Conservation (phyloP, 306 rosid genomes). For the Echinosophora koreensis region DNA sequence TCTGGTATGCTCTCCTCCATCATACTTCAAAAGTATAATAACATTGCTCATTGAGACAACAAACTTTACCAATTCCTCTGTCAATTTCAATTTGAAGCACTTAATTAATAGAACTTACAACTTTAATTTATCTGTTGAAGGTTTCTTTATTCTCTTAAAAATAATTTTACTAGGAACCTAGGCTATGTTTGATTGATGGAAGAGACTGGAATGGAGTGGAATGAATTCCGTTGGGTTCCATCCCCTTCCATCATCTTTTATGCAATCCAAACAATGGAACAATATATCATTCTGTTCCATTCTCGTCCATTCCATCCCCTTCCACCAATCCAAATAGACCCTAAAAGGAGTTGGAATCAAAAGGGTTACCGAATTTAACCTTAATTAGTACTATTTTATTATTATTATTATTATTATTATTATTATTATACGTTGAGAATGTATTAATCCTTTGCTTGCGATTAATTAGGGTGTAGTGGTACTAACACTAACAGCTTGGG, state of each 20-base stretch:
- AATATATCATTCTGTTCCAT: too few species aligned
- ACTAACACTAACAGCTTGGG: constrained; percentile 52
- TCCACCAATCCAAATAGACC: too few species aligned
- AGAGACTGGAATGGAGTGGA: too few species aligned
- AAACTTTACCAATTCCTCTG: neutral
- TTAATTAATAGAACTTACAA: neutral
- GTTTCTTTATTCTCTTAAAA: neutral
- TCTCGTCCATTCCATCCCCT: too few species aligned
- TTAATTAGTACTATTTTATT: neutral
- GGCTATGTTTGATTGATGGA: too few species aligned
- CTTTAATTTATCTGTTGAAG: neutral
- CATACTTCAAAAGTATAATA: neutral
- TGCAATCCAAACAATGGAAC: too few species aligned
- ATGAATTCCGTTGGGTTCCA: too few species aligned
- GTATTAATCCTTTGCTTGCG: neutral
- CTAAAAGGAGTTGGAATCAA: neutral
- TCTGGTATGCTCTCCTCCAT: constrained; percentile 30
- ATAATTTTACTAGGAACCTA: neutral
- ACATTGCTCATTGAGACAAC: neutral
- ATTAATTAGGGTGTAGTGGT: constrained; percentile 55
- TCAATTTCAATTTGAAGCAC: neutral
- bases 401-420: too few species aligned
- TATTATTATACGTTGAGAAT: neutral
- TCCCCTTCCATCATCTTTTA: too few species aligned
- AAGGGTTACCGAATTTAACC: neutral